A percentile compares a stretch with the other conserved stretches of the same genome.
Evolutionary conservation across 306 rosid species (phyloP).

Genomic region (Medicago truncatula): DNA sequence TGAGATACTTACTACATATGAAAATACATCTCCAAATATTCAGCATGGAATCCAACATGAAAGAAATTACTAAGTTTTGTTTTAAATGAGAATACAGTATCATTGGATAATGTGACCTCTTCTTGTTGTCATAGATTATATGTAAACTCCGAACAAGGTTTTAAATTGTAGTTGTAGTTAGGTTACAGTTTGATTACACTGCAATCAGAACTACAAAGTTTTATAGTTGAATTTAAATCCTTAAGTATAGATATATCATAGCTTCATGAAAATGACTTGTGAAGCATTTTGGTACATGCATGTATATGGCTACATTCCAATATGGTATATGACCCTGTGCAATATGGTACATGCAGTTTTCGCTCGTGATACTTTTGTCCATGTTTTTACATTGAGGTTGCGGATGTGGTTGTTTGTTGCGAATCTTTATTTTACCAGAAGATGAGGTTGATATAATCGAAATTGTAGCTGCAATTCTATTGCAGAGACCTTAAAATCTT

Average conservation of each 20-base stretch:
- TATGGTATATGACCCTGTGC: too few species aligned
- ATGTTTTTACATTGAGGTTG: too few species aligned
- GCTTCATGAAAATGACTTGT: neutral
- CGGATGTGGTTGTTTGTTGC: too few species aligned
- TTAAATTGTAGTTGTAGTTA: neutral
- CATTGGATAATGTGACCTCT: slow-evolving; percentile 3
- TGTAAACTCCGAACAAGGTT: neutral
- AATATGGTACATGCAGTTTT: too few species aligned
- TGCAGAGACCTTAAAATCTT: too few species aligned
- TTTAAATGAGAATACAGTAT: neutral
- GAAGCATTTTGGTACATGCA: too few species aligned
- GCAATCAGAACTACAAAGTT: neutral
- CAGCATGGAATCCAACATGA: slow-evolving; percentile 43
- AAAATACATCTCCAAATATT: slow-evolving; percentile 74
- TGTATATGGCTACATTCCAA: too few species aligned
- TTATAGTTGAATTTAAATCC: neutral
- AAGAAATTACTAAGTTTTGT: slow-evolving; percentile 9
- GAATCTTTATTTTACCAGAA: too few species aligned
- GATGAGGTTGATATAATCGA: too few species aligned
- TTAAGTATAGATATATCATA: too few species aligned
- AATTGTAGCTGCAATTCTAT: too few species aligned
- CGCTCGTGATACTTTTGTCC: too few species aligned
- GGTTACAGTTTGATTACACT: neutral
- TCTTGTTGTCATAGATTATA: slow-evolving; percentile 6
- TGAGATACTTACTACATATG: slow-evolving; percentile 32